Conservation (phyloP, 73 alveolate species). For the Tetrahymena thermophila region DNA sequence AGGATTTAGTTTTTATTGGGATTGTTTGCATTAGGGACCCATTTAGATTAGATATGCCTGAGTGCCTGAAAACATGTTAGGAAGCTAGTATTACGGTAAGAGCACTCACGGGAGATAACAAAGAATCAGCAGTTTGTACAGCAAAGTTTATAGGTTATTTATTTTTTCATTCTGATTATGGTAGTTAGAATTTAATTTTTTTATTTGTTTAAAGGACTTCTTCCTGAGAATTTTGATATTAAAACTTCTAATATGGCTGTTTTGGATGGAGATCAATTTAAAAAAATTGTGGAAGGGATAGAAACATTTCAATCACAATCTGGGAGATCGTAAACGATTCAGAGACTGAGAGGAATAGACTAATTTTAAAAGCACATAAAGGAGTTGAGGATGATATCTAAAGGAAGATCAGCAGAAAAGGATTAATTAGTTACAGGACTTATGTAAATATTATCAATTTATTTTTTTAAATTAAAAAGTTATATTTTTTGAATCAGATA, state of each 20-base stretch:
- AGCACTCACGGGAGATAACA: conserved; percentile 85
- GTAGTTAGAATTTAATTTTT: not conserved
- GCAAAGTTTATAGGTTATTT: conserved; percentile 57
- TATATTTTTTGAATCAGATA: not conserved
- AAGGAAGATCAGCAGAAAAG: not conserved
- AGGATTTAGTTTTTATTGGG: conserved; percentile 47
- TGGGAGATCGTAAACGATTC: not conserved
- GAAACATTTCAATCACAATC: not conserved
- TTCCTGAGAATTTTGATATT: not conserved
- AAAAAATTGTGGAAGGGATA: not conserved
- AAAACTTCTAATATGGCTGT: not conserved
- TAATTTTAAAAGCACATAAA: not conserved
- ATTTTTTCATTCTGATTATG: not conserved
- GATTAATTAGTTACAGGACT: not conserved
- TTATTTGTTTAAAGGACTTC: not conserved
- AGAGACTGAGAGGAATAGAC: not conserved
- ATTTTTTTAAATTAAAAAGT: not conserved
- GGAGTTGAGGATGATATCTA: not conserved
- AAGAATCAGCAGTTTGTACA: conserved; percentile 73
- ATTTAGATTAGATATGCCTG: conserved; percentile 64
- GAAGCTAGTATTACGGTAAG: conserved; percentile 74
- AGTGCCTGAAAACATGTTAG: conserved; percentile 52
- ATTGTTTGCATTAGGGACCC: conserved; percentile 77
- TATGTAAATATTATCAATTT: not conserved
- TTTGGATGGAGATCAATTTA: not conserved